Evolutionary conservation across 257 asterid species (phyloP).

Genomic region (Striga asiatica): DNA sequence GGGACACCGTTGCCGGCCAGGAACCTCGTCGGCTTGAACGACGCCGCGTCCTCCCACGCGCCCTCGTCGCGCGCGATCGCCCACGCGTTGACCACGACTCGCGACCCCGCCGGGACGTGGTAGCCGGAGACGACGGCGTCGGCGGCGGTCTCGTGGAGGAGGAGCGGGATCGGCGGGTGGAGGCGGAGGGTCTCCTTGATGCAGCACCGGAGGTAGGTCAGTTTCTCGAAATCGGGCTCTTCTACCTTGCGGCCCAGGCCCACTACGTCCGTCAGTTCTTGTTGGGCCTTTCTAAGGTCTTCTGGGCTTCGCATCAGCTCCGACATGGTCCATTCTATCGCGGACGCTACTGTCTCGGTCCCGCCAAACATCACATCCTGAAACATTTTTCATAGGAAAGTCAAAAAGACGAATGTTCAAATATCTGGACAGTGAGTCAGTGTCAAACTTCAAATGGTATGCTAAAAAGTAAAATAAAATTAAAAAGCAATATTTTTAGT

Average conservation of each 20-base stretch:
- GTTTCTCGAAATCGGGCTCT: conserved; percentile 62
- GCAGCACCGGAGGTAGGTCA: conserved; percentile 48
- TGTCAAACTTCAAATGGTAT: no score
- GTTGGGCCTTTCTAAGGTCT: conserved; percentile 59
- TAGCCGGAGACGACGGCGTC: conserved; percentile 52
- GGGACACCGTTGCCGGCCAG: no score
- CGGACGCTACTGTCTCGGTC: conserved; percentile 85
- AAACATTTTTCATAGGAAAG: no score
- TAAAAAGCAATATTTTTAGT: no score
- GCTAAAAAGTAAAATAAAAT: no score
- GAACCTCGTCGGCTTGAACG: conserved; percentile 50
- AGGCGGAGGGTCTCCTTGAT: no score
- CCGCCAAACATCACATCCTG: conserved; percentile 97
- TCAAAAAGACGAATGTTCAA: no score
- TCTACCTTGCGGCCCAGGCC: conserved; percentile 61
- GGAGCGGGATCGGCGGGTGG: conserved; percentile 90
- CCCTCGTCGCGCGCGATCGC: conserved; percentile 66
- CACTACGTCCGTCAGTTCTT: conserved; percentile 53
- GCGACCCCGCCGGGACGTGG: conserved; percentile 49
- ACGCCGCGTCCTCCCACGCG: conserved; percentile 64
- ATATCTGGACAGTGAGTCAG: no score
- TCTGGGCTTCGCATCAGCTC: conserved; percentile 69
- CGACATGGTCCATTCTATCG: conserved; percentile 89
- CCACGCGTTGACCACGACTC: conserved; percentile 73
- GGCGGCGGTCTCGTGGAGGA: conserved; percentile 75